Percentiles rank a stretch among this genome's conserved stretches.
Evolutionary conservation across 139 green algal genomes (phyloP).

Genomic region (Coelastrella sp.): DNA sequence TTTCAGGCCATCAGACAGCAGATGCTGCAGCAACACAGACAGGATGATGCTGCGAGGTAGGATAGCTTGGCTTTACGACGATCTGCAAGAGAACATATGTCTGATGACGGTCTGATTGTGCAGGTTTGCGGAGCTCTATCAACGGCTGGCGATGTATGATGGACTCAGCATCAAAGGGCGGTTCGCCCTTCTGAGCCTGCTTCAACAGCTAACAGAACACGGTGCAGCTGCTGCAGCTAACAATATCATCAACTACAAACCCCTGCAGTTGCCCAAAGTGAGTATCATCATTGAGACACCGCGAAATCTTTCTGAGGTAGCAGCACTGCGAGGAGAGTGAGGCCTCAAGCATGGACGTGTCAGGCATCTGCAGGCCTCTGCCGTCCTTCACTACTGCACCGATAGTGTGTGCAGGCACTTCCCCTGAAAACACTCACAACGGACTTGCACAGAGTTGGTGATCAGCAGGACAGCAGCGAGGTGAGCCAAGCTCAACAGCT

Average conservation of each 20-base stretch:
- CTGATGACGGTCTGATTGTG: background rate
- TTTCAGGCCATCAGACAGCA: conserved; percentile 35
- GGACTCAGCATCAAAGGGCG: conserved; percentile 8
- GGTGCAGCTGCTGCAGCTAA: background rate
- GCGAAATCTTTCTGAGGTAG: background rate
- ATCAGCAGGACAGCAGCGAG: background rate
- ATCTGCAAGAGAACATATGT: background rate
- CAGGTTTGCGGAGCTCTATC: conserved; percentile 40
- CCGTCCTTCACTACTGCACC: no score
- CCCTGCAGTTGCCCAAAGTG: conserved; percentile 32
- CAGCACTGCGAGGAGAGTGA: no score
- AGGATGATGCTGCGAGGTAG: conserved; percentile 33
- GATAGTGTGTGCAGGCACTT: background rate
- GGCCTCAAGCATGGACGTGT: no score
- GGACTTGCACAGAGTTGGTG: background rate
- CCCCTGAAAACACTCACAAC: background rate
- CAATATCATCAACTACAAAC: conserved; percentile 12
- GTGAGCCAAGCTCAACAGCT: background rate
- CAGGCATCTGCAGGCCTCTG: no score
- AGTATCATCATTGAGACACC: background rate
- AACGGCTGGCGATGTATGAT: background rate
- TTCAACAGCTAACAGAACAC: conserved; percentile 27
- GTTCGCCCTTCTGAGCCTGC: conserved; percentile 22
- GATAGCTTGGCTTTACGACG: background rate
- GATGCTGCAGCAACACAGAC: conserved; percentile 24